Evolutionary conservation across 2,329 filamentous ascomycete species (phyloP), one percentile per base, ranked within the genome.

Genomic region (Neocucurbitaria cava): DNA sequence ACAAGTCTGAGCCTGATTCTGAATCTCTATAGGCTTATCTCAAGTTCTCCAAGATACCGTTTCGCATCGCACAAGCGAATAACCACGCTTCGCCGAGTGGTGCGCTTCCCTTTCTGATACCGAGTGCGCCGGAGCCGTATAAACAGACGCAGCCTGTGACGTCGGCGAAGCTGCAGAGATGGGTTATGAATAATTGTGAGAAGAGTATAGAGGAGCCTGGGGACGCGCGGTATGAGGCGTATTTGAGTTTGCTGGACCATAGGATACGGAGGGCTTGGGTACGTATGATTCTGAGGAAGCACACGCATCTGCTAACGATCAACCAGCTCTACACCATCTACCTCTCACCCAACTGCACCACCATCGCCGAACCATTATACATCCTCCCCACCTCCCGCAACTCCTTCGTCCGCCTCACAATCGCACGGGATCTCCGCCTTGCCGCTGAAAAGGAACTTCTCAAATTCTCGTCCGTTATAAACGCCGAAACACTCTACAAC

Each of bases 11-110:
- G 5, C 24, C 39, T 23, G 31, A 38, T 28, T 45, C 47, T 47
- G 43, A 23, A 52, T 48, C 56, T 59, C 36, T 64, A 40, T 49
- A 96, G 92, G 88, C 92, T 26, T 95, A 92, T 75, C 83, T 99
- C 58, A 90, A 86, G 66, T 91, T 97, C 66, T 84, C 87, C 46
- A 84, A 84, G 36, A 81, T 96, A 54, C 77, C 86, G 4, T 89
- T 93, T 73, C 80, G 81, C 48, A 79, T 89, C 46, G 79, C 86
- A 6, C 78, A 91, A 4, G 96, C 92, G 3, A 96, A 87, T 65
- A 98, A 98, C 76, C 95, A 98, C 79, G 92, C 94, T 46, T 96
- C 93, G 2, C 94, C 94, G 0, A 89, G 88, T 20, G 93, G 94
- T 53, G 83, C 88, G n/a, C 83, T 98, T 13, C 95, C 95, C 0